A percentile compares a stretch with the other conserved stretches of the same genome.
phyloP scores from a whole-genome alignment of 1,284 basidiomycete genomes.

The Xerocomus amazonicus region DNA sequence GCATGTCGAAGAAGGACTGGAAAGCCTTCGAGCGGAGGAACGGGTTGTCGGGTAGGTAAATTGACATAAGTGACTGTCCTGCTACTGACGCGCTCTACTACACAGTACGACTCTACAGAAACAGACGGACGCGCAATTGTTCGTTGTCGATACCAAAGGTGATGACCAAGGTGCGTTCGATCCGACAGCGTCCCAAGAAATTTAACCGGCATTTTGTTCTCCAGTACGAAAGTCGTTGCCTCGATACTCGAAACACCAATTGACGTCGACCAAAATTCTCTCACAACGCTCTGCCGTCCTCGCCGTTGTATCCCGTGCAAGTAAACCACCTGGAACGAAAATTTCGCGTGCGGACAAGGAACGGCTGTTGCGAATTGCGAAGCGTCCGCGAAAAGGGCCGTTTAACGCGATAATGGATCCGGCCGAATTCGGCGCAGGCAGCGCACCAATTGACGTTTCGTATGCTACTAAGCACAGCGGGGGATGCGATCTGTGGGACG shows the following conservation, averaged over 20 bases:
- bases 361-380: slow-evolving; percentile 69
- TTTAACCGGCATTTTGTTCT: background rate
- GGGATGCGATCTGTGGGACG: slow-evolving; percentile 69
- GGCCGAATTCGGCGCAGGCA: slow-evolving; percentile 59
- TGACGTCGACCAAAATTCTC: slow-evolving; percentile 83
- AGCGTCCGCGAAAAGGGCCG: slow-evolving; percentile 63
- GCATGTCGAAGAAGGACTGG: slow-evolving; percentile 71
- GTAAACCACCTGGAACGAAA: slow-evolving; percentile 31
- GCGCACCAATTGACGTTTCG: slow-evolving; percentile 56
- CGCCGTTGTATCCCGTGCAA: slow-evolving; percentile 63
- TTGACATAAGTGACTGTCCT: background rate
- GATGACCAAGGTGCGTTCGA: slow-evolving; percentile 64
- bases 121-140: slow-evolving; percentile 69
- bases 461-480: slow-evolving; percentile 71
- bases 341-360: slow-evolving; percentile 66
- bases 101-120: slow-evolving; percentile 57
- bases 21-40: slow-evolving; percentile 74
- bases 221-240: slow-evolving; percentile 57
- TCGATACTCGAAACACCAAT: slow-evolving; percentile 49
- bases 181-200: background rate
- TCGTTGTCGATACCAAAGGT: slow-evolving; percentile 75
- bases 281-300: slow-evolving; percentile 82
- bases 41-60: slow-evolving; percentile 65
- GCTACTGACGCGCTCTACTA: background rate
- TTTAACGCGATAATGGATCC: slow-evolving; percentile 68